Base-by-base conservation (phyloP, 2,329 filamentous ascomycete species). In the Ophiostoma sp. region DNA sequence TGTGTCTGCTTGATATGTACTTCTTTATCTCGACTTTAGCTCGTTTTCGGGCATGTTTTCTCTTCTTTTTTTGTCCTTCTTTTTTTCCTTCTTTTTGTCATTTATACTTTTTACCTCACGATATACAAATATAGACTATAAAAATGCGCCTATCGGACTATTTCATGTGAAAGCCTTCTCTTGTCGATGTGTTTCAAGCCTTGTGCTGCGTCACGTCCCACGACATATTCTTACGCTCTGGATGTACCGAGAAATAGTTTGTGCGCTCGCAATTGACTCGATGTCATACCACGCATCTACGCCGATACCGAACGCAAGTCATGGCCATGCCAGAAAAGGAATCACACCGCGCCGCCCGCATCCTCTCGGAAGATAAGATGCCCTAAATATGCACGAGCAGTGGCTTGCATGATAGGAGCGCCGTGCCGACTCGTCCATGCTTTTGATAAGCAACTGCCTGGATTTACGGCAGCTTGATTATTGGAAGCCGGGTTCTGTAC, bases 321-420 rank as follows among this genome's bases (percentile, higher is more conserved):
- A 16, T 40, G 36, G 55, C 55, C 27, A 60, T 7, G n/a, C 62
- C 62, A 65, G 41, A 68, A 58, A 14, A 6, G 66, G 62, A 18
- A 60, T 45, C 62, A 60, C 45, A 64, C 63, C 52, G 49, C 67
- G 67, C 63, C 63, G 47, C 63, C 5, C 65, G 63, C 67, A 68
- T 68, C 38, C 18, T 14, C 11, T 65, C 63, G 63, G 49, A 65
- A 68, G 49, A 65, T 47, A 68, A 27, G 14, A 49, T 66, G 64
- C 52, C 49, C 18, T 44, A 68, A 16, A 62, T 27, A 45, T 68
- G 64, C 55, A 66, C 49, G 52, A 62, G 41, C 27, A 36, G 55
- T 60, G 55, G 55, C 36, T 38, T 60, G 36, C 49, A 55, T 38
- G 27, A 40, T 45, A 45, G 14, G 44, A 45, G 44, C 7, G 27